Percentiles rank a stretch among this genome's conserved stretches.
Conservation (phyloP, 768 basidiomycete genomes). For the Leccinum truebloodii region DNA sequence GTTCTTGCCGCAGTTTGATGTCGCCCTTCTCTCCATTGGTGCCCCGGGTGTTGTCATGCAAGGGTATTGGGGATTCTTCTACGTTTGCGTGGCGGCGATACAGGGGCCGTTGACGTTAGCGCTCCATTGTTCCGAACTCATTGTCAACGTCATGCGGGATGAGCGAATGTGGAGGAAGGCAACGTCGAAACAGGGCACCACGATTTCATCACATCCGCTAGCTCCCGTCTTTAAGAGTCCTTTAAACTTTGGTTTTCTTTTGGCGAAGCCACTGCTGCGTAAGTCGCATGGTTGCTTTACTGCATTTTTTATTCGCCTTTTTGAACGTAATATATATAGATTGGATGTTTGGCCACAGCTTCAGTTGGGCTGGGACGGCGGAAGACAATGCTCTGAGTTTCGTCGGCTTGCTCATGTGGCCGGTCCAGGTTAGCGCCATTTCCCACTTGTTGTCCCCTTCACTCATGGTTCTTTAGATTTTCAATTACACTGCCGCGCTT, state of each 20-base stretch:
- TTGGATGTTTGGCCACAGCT: constrained; percentile 34
- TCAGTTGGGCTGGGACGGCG: no score
- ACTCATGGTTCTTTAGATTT: constrained; percentile 18
- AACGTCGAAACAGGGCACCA: constrained; percentile 14
- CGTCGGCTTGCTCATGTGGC: constrained; percentile 28
- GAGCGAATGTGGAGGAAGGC: constrained; percentile 31
- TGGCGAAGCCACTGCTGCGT: constrained; percentile 30
- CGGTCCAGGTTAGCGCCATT: constrained; percentile 22
- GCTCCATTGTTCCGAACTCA: constrained; percentile 31
- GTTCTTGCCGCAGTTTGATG: constrained; percentile 23
- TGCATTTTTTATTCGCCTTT: not conserved
- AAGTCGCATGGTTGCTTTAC: constrained; percentile 4
- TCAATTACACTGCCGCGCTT: constrained; percentile 26
- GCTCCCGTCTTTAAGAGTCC: constrained; percentile 21
- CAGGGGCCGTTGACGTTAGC: constrained; percentile 31
- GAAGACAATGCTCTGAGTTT: no score
- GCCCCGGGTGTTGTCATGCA: no score
- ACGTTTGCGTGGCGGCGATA: constrained; percentile 24
- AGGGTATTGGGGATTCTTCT: no score
- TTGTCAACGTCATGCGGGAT: constrained; percentile 32
- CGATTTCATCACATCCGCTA: constrained; percentile 21
- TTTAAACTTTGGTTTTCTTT: constrained; percentile 17
- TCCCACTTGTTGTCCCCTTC: not conserved
- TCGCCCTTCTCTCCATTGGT: no score
- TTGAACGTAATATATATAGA: constrained; percentile 15